A percentile compares a stretch with the other conserved stretches of the same genome.
Evolutionary conservation across 257 asterid species (phyloP).

Genomic region (Scutellaria minor): DNA sequence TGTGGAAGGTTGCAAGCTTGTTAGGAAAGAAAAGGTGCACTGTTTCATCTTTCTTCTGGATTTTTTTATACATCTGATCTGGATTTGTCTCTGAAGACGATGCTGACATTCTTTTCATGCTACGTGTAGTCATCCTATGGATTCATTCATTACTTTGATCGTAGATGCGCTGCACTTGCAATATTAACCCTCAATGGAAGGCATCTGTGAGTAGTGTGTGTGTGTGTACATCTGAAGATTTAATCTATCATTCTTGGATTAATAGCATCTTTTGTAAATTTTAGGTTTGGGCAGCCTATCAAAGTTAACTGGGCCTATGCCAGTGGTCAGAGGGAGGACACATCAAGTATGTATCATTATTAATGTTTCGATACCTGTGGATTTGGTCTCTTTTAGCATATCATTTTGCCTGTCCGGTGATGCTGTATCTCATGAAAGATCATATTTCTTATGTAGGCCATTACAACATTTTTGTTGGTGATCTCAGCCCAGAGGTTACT

Average conservation of each 20-base stretch:
- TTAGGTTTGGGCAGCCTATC: slow-evolving; percentile 97
- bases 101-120: slow-evolving; percentile 26
- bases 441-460: slow-evolving; percentile 59
- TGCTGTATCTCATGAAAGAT: slow-evolving; percentile 26
- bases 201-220: slow-evolving; percentile 60
- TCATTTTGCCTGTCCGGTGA: not conserved
- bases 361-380: slow-evolving; percentile 21
- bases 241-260: slow-evolving; percentile 2
- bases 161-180: slow-evolving; percentile 68
- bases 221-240: not conserved
- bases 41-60: not conserved
- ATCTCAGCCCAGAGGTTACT: slow-evolving; percentile 94
- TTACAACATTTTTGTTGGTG: slow-evolving; percentile 91
- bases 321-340: slow-evolving; percentile 94
- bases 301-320: slow-evolving; percentile 97
- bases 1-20: slow-evolving; percentile 84
- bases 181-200: slow-evolving; percentile 61
- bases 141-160: slow-evolving; percentile 65
- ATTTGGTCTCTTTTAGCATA: not conserved
- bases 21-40: slow-evolving; percentile 80
- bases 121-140: slow-evolving; percentile 64
- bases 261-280: slow-evolving; percentile 30
- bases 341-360: slow-evolving; percentile 60
- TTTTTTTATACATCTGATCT: not conserved
- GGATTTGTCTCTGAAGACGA: slow-evolving; percentile 9